These are phyloP conservation scores for Lodderomyces metapsilosis DNA, from an alignment of 1,139 yeast genomes.

Conservation along the genomic window DNA sequence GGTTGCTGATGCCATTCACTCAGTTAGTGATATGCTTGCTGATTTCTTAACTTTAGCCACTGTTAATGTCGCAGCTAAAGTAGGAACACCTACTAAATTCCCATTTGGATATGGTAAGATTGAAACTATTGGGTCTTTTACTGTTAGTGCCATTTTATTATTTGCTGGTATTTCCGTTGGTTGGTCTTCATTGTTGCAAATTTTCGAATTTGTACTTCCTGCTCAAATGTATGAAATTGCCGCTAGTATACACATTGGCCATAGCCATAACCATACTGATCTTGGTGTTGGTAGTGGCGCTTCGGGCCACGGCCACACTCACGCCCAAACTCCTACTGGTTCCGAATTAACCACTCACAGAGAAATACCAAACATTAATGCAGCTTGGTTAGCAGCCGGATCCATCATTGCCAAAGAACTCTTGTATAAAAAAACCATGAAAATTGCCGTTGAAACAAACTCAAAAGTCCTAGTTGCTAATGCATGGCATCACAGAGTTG, in stretches of 20 bases:
- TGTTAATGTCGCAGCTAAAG: slow-evolving; percentile 69
- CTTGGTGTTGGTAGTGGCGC: slow-evolving; percentile 15
- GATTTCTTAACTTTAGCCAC: slow-evolving; percentile 89
- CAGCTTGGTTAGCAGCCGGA: slow-evolving; percentile 94
- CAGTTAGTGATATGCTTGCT: slow-evolving; percentile 83
- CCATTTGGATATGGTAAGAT: slow-evolving; percentile 93
- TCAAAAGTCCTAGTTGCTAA: slow-evolving; percentile 92
- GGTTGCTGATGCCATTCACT: slow-evolving; percentile 91
- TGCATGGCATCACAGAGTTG: slow-evolving; percentile 99
- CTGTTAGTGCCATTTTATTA: slow-evolving; percentile 78
- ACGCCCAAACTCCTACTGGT: slow-evolving; percentile 1
- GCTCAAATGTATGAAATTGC: slow-evolving; percentile 41
- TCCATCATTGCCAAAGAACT: slow-evolving; percentile 86
- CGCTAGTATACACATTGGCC: slow-evolving; percentile 50
- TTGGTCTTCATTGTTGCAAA: slow-evolving; percentile 74
- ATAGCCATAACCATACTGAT: slow-evolving; percentile 48
- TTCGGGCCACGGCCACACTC: slow-evolving; percentile 27
- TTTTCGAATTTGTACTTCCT: slow-evolving; percentile 68
- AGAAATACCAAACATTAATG: slow-evolving; percentile 72
- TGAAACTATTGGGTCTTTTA: slow-evolving; percentile 87
- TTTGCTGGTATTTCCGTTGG: slow-evolving; percentile 92
- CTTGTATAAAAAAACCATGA: slow-evolving; percentile 77
- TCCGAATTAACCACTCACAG: slow-evolving; percentile 13
- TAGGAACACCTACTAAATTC: slow-evolving; percentile 59
- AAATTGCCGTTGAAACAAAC: slow-evolving; percentile 71